Evolutionary conservation across 306 rosid genomes (phyloP).

Genomic region (Castanopsis chinensis): DNA sequence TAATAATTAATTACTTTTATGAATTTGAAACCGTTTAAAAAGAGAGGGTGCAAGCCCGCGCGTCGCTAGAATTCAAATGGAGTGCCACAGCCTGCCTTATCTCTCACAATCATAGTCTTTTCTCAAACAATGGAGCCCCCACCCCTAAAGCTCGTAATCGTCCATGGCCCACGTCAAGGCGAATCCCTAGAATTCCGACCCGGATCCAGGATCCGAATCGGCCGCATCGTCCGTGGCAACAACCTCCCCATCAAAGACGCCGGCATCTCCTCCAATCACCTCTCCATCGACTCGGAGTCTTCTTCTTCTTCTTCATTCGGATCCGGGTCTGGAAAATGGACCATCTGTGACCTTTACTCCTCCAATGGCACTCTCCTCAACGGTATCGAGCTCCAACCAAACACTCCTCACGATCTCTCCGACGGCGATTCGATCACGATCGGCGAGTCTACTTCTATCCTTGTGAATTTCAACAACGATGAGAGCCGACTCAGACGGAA

Average conservation of each 20-base stretch:
- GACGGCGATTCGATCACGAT: conserved; percentile 56
- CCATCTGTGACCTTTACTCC: conserved; percentile 64
- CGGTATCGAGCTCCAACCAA: conserved; percentile 31
- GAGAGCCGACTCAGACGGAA: conserved; percentile 36
- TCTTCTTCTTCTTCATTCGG: conserved; percentile 21
- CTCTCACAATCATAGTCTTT: too few relatives aligned
- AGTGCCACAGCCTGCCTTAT: too few relatives aligned
- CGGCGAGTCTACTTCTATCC: conserved; percentile 62
- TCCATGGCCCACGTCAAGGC: conserved; percentile 64
- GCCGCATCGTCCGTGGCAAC: conserved; percentile 70
- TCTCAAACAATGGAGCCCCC: conserved; percentile 39
- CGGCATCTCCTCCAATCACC: conserved; percentile 75
- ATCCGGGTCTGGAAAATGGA: conserved; percentile 44
- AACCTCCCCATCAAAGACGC: conserved; percentile 60
- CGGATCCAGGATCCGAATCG: conserved; percentile 53
- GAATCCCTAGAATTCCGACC: conserved; percentile 52
- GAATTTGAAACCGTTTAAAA: too few relatives aligned
- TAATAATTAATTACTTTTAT: too few relatives aligned
- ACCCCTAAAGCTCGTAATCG: conserved; percentile 43
- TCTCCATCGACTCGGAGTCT: conserved; percentile 30
- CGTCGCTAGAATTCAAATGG: too few relatives aligned
- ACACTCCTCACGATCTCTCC: conserved; percentile 32
- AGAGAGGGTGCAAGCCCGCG: too few relatives aligned
- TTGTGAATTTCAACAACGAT: conserved; percentile 27
- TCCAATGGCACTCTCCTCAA: conserved; percentile 89